phyloP scores from a whole-genome alignment of 164 flowering plant species.

The Buxus sempervirens region DNA sequence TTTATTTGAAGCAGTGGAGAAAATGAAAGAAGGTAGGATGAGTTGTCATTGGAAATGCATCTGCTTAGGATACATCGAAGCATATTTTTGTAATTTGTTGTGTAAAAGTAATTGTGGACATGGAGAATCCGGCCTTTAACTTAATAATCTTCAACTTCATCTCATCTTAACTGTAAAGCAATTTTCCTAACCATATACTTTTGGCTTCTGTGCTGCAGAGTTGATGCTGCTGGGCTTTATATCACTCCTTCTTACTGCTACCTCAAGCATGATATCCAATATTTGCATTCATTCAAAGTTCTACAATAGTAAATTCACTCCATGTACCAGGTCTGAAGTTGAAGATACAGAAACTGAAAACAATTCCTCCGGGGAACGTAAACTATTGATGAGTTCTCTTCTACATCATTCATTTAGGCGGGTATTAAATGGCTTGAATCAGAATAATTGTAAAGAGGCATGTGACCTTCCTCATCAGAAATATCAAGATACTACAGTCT shows the following conservation, averaged over 20 bases:
- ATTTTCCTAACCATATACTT: constrained; percentile 13
- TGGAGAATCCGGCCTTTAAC: background rate
- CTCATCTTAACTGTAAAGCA: background rate
- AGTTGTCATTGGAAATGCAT: no score
- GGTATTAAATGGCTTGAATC: constrained; percentile 39
- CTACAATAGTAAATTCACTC: constrained; percentile 66
- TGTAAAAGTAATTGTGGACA: background rate
- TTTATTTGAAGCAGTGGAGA: constrained; percentile 84
- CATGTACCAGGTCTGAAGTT: constrained; percentile 65
- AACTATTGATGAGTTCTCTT: constrained; percentile 43
- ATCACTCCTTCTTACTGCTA: constrained; percentile 91
- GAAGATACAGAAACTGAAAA: constrained; percentile 46
- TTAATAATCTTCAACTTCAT: background rate
- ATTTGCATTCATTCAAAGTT: constrained; percentile 88
- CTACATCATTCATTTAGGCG: constrained; percentile 53
- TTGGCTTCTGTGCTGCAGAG: constrained; percentile 47
- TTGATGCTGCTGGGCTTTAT: constrained; percentile 98
- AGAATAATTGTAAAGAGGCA: constrained; percentile 74
- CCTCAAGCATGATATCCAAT: constrained; percentile 80
- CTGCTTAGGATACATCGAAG: constrained; percentile 3
- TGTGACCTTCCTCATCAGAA: constrained; percentile 14
- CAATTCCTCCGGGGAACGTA: constrained; percentile 37
- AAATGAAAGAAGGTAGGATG: constrained; percentile 94
- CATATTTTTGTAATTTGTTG: background rate
- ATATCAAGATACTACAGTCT: no score